Percentiles rank a stretch among this genome's conserved stretches.
phyloP scores from a whole-genome alignment of 495 filamentous ascomycete species.

The Margaritispora aquatica region DNA sequence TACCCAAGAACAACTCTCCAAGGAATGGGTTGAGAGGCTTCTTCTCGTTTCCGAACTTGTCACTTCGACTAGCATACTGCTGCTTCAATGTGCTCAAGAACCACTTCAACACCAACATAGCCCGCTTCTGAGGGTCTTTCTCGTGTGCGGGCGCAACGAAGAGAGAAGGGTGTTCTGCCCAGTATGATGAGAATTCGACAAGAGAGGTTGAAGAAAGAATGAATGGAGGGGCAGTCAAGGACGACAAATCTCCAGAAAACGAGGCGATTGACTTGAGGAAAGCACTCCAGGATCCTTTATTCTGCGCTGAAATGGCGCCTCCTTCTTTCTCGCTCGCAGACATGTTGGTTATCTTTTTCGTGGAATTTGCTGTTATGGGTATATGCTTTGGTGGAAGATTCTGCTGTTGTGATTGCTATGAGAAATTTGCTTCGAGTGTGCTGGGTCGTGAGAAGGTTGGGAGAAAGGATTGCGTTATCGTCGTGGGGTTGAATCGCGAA shows the following conservation, averaged over 20 bases:
- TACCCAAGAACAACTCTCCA: slow-evolving; percentile 82
- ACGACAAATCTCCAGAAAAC: slow-evolving; percentile 93
- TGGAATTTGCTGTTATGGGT: no score
- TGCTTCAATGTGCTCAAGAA: slow-evolving; percentile 96
- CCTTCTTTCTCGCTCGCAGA: slow-evolving; percentile 22
- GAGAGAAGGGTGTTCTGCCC: slow-evolving; percentile 86
- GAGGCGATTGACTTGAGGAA: slow-evolving; percentile 71
- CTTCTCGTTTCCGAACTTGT: slow-evolving; percentile 95
- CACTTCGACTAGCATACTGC: slow-evolving; percentile 68
- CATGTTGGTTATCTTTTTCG: slow-evolving; percentile 3
- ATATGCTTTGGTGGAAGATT: no score
- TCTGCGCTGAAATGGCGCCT: slow-evolving; percentile 21
- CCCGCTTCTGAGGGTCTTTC: slow-evolving; percentile 77
- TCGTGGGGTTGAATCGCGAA: neutral
- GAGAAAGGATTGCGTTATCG: neutral
- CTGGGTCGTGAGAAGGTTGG: neutral
- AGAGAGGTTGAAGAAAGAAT: slow-evolving; percentile 91
- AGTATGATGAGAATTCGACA: slow-evolving; percentile 95
- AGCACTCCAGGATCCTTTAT: slow-evolving; percentile 24
- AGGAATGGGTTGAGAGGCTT: slow-evolving; percentile 94
- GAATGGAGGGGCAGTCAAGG: slow-evolving; percentile 92
- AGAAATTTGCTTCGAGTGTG: no score
- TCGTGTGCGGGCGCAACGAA: slow-evolving; percentile 86
- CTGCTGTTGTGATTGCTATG: neutral
- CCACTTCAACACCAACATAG: slow-evolving; percentile 91